These are phyloP conservation scores for Scutellaria barbata DNA, from an alignment of 257 asterid genomes.

Conservation along the genomic window DNA sequence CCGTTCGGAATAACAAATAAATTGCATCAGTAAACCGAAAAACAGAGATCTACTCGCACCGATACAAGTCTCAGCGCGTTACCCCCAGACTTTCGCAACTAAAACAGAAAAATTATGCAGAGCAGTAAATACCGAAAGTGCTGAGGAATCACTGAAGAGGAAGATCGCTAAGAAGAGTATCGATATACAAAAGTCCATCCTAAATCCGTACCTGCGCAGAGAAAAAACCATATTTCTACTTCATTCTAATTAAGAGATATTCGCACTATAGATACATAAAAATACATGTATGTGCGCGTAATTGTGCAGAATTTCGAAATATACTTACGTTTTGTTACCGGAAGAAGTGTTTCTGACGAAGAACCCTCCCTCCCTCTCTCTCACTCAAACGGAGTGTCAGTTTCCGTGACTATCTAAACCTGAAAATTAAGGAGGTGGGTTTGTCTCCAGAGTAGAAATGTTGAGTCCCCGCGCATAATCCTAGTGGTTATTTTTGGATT, in stretches of 20 bases:
- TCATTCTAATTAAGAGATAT: slow-evolving; percentile 13
- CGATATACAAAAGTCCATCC: slow-evolving; percentile 40
- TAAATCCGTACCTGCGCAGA: slow-evolving; percentile 33
- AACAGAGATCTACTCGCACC: slow-evolving; percentile 17
- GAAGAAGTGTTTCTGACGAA: slow-evolving; percentile 24
- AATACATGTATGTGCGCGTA: background rate
- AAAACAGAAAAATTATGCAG: background rate
- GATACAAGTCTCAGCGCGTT: slow-evolving; percentile 2
- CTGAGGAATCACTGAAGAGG: slow-evolving; percentile 48
- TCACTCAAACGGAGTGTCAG: slow-evolving; percentile 29
- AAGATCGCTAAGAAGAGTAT: slow-evolving; percentile 48
- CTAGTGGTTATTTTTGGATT: too few species aligned
- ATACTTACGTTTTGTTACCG: slow-evolving; percentile 22
- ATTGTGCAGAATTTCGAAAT: background rate
- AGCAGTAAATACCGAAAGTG: slow-evolving; percentile 56
- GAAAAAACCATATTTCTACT: too few species aligned
- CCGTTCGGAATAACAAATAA: slow-evolving; percentile 1
- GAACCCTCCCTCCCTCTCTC: slow-evolving; percentile 28
- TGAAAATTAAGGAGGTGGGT: slow-evolving; percentile 20
- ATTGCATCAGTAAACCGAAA: background rate
- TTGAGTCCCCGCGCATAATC: slow-evolving; percentile 32
- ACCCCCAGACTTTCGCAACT: slow-evolving; percentile 1
- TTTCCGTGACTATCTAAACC: slow-evolving; percentile 18
- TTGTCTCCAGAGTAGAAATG: slow-evolving; percentile 8
- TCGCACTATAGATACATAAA: background rate